Conservation (phyloP, 345 rosid species). For the Combretum micranthum region DNA sequence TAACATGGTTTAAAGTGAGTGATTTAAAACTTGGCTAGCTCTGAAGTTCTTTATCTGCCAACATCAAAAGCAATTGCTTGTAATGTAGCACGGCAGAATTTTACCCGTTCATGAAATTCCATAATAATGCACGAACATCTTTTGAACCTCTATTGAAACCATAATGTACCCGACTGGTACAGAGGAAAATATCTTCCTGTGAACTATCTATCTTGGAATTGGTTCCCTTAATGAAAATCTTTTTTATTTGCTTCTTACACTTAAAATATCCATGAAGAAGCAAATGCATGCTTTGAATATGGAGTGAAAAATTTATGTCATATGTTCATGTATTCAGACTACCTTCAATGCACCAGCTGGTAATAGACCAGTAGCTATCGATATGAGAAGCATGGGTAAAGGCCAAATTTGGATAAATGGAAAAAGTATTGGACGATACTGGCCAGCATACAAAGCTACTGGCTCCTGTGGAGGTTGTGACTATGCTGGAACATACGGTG, state of each 20-base stretch:
- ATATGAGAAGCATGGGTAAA: conserved; percentile 52
- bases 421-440: conserved; percentile 41
- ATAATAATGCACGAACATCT: too few species aligned
- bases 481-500: conserved; percentile 62
- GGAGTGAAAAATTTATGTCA: not conserved
- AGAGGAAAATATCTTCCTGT: too few species aligned
- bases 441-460: conserved; percentile 43
- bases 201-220: too few species aligned
- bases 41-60: not conserved
- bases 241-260: not conserved
- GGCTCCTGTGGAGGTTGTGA: conserved; percentile 38
- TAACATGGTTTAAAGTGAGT: conserved; percentile 89
- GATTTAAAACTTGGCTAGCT: conserved; percentile 3
- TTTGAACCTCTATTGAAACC: too few species aligned
- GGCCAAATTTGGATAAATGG: conserved; percentile 54
- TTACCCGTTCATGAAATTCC: too few species aligned
- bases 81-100: too few species aligned
- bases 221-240: not conserved
- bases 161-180: too few species aligned
- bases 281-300: not conserved
- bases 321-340: conserved; percentile 20
- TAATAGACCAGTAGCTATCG: conserved; percentile 34
- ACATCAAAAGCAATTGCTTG: too few species aligned
- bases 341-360: conserved; percentile 42
- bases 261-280: not conserved